Evolutionary conservation across 2,329 filamentous ascomycete species (phyloP).

Genomic region (Piedraia hortae): DNA sequence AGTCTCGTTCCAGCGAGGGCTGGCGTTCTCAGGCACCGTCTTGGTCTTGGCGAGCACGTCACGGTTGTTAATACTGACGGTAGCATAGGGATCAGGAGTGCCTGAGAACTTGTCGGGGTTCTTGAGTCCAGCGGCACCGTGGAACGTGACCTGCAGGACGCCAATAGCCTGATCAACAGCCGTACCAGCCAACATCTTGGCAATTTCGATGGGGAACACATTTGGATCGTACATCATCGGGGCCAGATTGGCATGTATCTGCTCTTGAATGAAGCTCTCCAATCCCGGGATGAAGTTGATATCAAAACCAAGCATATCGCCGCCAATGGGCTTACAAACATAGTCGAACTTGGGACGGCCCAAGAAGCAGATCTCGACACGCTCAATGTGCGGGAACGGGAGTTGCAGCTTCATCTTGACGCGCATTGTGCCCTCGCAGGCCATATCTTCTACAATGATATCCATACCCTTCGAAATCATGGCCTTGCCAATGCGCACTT

Average conservation of each 20-base stretch:
- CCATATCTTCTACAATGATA: slow-evolving; percentile 94
- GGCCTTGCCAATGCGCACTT: slow-evolving; percentile 83
- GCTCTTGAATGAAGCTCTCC: slow-evolving; percentile 78
- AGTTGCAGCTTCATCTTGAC: slow-evolving; percentile 95
- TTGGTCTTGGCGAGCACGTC: slow-evolving; percentile 68
- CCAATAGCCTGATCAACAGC: slow-evolving; percentile 89
- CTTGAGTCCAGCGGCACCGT: slow-evolving; percentile 77
- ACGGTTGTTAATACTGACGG: slow-evolving; percentile 61
- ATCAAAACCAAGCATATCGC: slow-evolving; percentile 85
- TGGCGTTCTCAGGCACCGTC: slow-evolving; percentile 55
- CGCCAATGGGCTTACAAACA: slow-evolving; percentile 88
- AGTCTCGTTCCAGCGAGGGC: slow-evolving; percentile 88
- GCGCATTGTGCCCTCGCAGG: slow-evolving; percentile 83
- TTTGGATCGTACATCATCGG: slow-evolving; percentile 98
- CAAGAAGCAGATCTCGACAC: slow-evolving; percentile 82
- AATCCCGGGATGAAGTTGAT: slow-evolving; percentile 97
- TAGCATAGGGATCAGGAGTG: slow-evolving; percentile 69
- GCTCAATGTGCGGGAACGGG: slow-evolving; percentile 83
- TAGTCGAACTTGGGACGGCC: slow-evolving; percentile 80
- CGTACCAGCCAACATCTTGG: slow-evolving; percentile 88
- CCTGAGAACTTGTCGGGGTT: slow-evolving; percentile 85
- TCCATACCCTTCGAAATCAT: slow-evolving; percentile 93
- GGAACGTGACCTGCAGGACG: slow-evolving; percentile 70
- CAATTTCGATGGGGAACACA: slow-evolving; percentile 92
- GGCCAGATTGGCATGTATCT: slow-evolving; percentile 75